Percentiles rank a stretch among this genome's conserved stretches.
These are phyloP conservation scores for Datisca glomerata DNA, from an alignment of 306 rosid genomes.

Conservation along the genomic window DNA sequence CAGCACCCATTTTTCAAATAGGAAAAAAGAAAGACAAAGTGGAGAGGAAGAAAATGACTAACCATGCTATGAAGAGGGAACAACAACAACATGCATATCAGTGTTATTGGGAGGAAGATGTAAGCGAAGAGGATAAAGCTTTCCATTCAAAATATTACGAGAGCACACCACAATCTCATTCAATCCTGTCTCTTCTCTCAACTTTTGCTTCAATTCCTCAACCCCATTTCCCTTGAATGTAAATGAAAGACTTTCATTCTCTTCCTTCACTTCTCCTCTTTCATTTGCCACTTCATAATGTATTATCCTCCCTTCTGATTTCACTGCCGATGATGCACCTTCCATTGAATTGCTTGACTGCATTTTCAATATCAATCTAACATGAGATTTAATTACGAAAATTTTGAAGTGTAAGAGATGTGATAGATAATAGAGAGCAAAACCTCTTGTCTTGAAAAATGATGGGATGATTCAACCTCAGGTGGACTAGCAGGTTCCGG, in stretches of 20 bases:
- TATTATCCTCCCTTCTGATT: slow-evolving; percentile 47
- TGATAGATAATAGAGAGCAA: slow-evolving; percentile 6
- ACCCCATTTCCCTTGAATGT: slow-evolving; percentile 47
- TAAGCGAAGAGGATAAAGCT: slow-evolving; percentile 66
- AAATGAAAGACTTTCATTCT: slow-evolving; percentile 25
- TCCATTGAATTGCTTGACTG: slow-evolving; percentile 11
- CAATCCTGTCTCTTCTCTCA: slow-evolving; percentile 43
- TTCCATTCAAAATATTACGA: slow-evolving; percentile 57
- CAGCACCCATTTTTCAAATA: too few relatives aligned
- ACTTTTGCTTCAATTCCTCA: slow-evolving; percentile 33
- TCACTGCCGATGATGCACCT: slow-evolving; percentile 19
- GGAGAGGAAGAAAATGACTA: slow-evolving; percentile 13
- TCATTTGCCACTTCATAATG: slow-evolving; percentile 47
- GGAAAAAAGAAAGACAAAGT: not conserved
- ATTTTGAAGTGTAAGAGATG: not conserved
- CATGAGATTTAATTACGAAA: not conserved
- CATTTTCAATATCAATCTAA: not conserved
- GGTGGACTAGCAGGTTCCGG: slow-evolving; percentile 20
- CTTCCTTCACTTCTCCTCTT: slow-evolving; percentile 33
- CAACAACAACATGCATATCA: slow-evolving; percentile 59
- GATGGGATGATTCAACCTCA: slow-evolving; percentile 20
- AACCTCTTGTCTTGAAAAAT: slow-evolving; percentile 23
- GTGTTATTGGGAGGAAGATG: slow-evolving; percentile 73
- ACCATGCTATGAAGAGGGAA: slow-evolving; percentile 35
- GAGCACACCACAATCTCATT: slow-evolving; percentile 51